Percentiles rank a stretch among this genome's conserved stretches.
Evolutionary conservation across 805 yeast species (phyloP).

Genomic region (Wickerhamomyces subpelliculosus): DNA sequence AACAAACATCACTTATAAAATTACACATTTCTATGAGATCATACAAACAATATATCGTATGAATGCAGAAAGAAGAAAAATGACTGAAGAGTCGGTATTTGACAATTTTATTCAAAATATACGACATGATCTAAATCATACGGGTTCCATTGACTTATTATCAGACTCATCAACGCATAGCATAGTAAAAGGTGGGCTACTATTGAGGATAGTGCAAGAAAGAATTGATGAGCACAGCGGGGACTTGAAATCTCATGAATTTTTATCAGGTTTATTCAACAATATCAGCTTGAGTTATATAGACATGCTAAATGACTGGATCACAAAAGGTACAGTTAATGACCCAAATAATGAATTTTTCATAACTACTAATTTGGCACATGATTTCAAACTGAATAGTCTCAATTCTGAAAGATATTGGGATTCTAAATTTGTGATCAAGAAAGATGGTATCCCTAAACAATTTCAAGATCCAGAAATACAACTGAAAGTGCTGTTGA

Average conservation of each 20-base stretch:
- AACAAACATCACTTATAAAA: slow-evolving; percentile 27
- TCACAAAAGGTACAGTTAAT: slow-evolving; percentile 59
- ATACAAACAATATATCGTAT: slow-evolving; percentile 42
- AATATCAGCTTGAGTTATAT: slow-evolving; percentile 59
- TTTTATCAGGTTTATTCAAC: slow-evolving; percentile 46
- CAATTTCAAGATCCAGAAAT: slow-evolving; percentile 49
- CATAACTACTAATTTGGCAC: slow-evolving; percentile 34
- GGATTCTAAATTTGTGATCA: slow-evolving; percentile 67
- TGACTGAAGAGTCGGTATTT: slow-evolving; percentile 27
- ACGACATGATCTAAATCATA: slow-evolving; percentile 28
- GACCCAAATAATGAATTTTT: slow-evolving; percentile 84
- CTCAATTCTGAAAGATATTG: slow-evolving; percentile 54
- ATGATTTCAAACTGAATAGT: slow-evolving; percentile 19
- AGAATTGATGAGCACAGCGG: slow-evolving; percentile 57
- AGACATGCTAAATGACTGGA: slow-evolving; percentile 71
- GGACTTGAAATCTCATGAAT: slow-evolving; percentile 46
- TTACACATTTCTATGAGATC: slow-evolving; percentile 55
- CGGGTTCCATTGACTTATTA: slow-evolving; percentile 42
- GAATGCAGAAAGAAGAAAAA: slow-evolving; percentile 32
- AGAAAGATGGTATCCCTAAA: slow-evolving; percentile 67
- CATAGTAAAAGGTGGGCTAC: slow-evolving; percentile 72
- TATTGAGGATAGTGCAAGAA: slow-evolving; percentile 54
- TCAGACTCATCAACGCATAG: slow-evolving; percentile 47
- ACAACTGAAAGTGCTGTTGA: slow-evolving; percentile 60
- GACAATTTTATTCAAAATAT: slow-evolving; percentile 36